Evolutionary conservation across 768 basidiomycete species (phyloP).

Genomic region (Mycena venus): DNA sequence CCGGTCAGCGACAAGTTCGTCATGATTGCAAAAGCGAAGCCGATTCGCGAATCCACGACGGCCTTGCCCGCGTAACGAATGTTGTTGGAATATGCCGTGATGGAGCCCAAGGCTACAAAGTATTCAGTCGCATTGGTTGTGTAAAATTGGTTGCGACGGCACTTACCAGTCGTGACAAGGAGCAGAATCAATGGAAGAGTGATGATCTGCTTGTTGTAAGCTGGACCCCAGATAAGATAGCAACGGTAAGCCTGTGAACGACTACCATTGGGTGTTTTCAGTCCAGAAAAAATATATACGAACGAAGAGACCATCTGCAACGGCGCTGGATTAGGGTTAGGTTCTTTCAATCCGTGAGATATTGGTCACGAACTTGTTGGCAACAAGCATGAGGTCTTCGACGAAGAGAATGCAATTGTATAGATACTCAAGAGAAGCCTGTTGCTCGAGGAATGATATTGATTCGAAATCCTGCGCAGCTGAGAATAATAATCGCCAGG

Average conservation of each 20-base stretch:
- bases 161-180: constrained; percentile 6
- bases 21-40: not conserved
- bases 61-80: not conserved
- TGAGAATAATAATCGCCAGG: not conserved
- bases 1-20: constrained; percentile 15
- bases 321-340: not conserved
- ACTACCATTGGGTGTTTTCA: not conserved
- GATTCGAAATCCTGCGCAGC: not conserved
- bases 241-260: constrained; percentile 2
- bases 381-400: not conserved
- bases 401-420: not conserved
- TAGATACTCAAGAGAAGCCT: not conserved
- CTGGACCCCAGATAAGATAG: constrained; percentile 7
- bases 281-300: not conserved
- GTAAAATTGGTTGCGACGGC: not conserved
- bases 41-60: not conserved
- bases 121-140: not conserved
- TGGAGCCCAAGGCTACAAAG: not conserved
- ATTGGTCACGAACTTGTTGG: constrained; percentile 10
- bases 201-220: not conserved
- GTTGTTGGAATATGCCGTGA: not conserved
- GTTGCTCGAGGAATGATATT: not conserved
- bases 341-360: not conserved
- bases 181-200: not conserved
- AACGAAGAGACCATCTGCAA: constrained; percentile 24